Evolutionary conservation across 2,329 filamentous ascomycete genomes (phyloP).

Genomic region (Boeremia lycopersici): DNA sequence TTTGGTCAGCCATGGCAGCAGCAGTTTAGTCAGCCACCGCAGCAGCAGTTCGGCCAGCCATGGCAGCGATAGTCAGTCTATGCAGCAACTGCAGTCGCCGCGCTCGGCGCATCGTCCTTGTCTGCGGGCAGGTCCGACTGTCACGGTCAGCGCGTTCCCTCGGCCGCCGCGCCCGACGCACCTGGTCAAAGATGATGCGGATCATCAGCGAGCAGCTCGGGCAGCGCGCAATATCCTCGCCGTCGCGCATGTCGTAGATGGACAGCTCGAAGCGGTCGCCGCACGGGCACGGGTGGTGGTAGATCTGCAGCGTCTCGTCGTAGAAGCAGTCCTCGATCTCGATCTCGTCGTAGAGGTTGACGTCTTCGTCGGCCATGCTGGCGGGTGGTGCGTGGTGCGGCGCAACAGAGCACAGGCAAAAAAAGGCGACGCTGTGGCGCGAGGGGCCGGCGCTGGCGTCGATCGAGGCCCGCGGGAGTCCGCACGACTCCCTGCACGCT

Average conservation of each 20-base stretch:
- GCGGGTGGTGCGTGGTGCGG: neutral
- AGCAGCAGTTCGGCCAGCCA: neutral
- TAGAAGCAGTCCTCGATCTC: conserved; percentile 96
- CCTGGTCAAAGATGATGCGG: conserved; percentile 86
- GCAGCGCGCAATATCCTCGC: conserved; percentile 93
- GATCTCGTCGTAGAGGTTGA: conserved; percentile 91
- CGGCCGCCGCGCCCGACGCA: conserved; percentile 42
- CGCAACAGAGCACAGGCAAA: too few species aligned
- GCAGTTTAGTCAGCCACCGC: neutral
- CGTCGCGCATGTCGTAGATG: conserved; percentile 82
- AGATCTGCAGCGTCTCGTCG: conserved; percentile 89
- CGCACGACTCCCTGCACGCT: too few species aligned
- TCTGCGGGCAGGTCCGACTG: conserved; percentile 43
- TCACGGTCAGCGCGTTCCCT: neutral
- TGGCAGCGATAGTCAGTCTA: conserved; percentile 14
- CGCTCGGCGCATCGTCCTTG: conserved; percentile 30
- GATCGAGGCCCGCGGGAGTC: too few species aligned
- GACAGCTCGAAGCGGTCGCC: conserved; percentile 95
- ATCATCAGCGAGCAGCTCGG: conserved; percentile 98
- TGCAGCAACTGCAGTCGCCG: conserved; percentile 34
- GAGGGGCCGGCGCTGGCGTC: too few species aligned
- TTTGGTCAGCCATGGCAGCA: neutral
- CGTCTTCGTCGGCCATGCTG: conserved; percentile 44
- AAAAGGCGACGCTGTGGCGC: too few species aligned
- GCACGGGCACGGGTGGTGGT: conserved; percentile 96